Evolutionary conservation across 148 eudicot species (phyloP), one percentile per base, ranked within the genome.

Genomic region (Chenopodium suecicum): DNA sequence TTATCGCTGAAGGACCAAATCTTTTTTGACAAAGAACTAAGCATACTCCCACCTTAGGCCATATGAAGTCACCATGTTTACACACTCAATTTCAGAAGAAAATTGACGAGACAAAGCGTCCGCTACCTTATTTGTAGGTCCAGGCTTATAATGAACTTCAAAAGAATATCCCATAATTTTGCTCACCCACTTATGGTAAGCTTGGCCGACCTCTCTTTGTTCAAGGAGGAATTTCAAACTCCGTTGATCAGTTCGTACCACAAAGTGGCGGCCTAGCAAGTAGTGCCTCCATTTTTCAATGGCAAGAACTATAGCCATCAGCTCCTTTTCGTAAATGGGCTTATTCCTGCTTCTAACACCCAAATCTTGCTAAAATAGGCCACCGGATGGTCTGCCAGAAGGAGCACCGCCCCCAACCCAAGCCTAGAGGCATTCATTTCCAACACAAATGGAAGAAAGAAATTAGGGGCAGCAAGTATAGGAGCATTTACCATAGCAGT

Each of bases 201-300:
- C 16, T 0, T 22, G 46, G 8, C 44, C 29, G 1, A 46, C 68
- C 0, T 48, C 54, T 5, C 9, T 9, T 16, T 79, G 48, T 4
- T 70, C 62, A 8, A 69, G 13, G 0, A 79, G 11, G 23, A 50
- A 34, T 3, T 70, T 48, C 7, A 68, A 5, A 10, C 65, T 79
- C 4, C 16, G 6, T 12, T 79, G 81, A 32, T 79, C 47, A 27
- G 75, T 79, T 4, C 25, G 3, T 4, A 79, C 52, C 23, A 48
- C 1, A 12, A 79, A 79, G 6, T 25, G 17, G 7, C 27, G 29
- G 0, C 81, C 81, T 14, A 79, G 12, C 17, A 79, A 16, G 16
- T 79, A 79, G 3, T 58, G 47, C 27, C 65, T 23, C 81, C 75
- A 79, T 7, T 69, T 48, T 3, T 27, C 25, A 6, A 79, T 46